Conservation (phyloP, 345 rosid genomes). For the Populus deltoides region DNA sequence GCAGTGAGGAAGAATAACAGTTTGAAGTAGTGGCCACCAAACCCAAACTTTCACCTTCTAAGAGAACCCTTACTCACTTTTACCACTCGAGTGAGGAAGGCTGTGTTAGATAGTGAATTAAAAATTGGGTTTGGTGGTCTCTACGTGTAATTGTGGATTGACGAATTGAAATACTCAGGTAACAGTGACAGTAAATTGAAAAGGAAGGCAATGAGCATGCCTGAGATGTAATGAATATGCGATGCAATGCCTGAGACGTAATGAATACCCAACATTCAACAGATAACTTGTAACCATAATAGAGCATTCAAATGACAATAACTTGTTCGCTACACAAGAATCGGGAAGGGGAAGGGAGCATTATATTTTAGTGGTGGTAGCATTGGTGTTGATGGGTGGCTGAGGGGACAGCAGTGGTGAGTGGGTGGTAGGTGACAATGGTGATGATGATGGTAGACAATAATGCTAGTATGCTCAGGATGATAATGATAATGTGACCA, state of each 20-base stretch:
- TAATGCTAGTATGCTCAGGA: background rate
- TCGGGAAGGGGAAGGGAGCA: background rate
- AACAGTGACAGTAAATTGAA: too few species aligned
- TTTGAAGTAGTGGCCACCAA: background rate
- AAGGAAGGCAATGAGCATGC: constrained; percentile 27
- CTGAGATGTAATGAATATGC: constrained; percentile 87
- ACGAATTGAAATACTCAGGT: background rate
- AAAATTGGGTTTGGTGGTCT: background rate
- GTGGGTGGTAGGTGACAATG: background rate
- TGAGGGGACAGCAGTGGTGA: background rate
- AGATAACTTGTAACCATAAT: background rate
- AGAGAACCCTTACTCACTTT: background rate
- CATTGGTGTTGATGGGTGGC: background rate
- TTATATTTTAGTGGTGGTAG: background rate
- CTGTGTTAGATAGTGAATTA: background rate
- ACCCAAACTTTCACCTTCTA: background rate
- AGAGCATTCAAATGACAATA: background rate
- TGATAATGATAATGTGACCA: background rate
- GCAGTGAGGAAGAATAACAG: background rate
- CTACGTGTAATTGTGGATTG: background rate
- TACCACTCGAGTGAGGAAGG: background rate
- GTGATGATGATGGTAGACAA: background rate
- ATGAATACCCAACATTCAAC: background rate
- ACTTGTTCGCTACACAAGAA: background rate
- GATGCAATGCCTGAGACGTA: constrained; percentile 52